Conservation (phyloP, 2,329 filamentous ascomycete genomes). For the Penicillium fuscoglaucum region DNA sequence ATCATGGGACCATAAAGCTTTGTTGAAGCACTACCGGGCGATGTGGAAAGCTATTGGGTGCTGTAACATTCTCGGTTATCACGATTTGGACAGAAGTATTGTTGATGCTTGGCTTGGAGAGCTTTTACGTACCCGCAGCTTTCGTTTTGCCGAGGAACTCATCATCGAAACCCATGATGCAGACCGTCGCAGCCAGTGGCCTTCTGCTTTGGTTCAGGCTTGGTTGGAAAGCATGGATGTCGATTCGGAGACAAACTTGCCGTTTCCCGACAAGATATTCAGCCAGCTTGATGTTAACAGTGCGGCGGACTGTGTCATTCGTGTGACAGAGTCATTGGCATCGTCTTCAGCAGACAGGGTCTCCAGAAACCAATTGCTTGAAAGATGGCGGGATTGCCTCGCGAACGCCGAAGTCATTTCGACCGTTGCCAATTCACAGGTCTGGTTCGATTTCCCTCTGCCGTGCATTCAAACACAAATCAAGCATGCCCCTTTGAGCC, state of each 20-base stretch:
- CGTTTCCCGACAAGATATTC: constrained; percentile 25
- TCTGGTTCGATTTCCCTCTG: constrained; percentile 29
- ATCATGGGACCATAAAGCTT: constrained; percentile 15
- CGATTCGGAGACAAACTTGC: constrained; percentile 7
- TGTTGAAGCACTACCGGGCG: constrained; percentile 28
- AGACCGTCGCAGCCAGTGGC: constrained; percentile 22
- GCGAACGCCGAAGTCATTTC: constrained; percentile 20
- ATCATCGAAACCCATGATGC: constrained; percentile 30
- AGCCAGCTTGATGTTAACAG: constrained; percentile 25
- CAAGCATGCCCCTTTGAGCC: neutral
- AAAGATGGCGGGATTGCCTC: constrained; percentile 35
- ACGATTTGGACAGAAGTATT: constrained; percentile 33
- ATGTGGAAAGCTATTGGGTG: constrained; percentile 42
- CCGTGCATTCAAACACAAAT: constrained; percentile 7
- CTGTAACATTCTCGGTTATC: constrained; percentile 37
- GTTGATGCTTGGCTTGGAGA: constrained; percentile 36
- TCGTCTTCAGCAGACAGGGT: constrained; percentile 22
- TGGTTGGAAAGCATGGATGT: constrained; percentile 25
- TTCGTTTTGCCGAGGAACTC: constrained; percentile 32
- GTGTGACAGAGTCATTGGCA: constrained; percentile 35
- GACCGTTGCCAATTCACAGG: constrained; percentile 24
- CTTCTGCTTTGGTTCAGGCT: constrained; percentile 29
- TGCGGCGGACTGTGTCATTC: constrained; percentile 31
- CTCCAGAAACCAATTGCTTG: constrained; percentile 23
- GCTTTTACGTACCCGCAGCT: constrained; percentile 24